Base-by-base conservation (phyloP, 345 rosid genomes). In the Lenwebbia sp. region DNA sequence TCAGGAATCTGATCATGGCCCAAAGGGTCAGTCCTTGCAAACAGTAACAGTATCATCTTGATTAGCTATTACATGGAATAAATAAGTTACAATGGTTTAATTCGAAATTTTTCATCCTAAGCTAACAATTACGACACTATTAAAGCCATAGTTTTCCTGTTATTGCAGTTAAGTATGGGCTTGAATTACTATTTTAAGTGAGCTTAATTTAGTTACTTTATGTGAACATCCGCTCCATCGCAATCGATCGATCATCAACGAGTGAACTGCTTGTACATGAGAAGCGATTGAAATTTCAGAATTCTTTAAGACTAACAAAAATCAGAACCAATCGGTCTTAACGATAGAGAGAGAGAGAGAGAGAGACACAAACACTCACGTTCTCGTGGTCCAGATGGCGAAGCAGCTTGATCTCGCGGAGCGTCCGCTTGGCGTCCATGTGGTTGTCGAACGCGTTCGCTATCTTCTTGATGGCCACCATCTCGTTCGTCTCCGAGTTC, bases 351-450 rank as follows among this genome's bases (percentile, higher is more conserved):
- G 53, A 23, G 54, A 28, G 28, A 53, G 41, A 15, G n/a, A 44
- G 50, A 86, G 65, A 54, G 15, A 17, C 21, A 49, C 54, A 23
- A 47, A 76, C 33, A 86, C 94, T 89, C 44, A 98, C 99, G 86
- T 96, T 98, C 89, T 98, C 99, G 83, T 96, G 99, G 92, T 95
- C 96, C n/a, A 98, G 90, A 89, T 98, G 99, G 49, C 95, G 98
- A 86, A 98, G 95, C 74, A 98, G 96, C 92, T 95, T 98, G 78
- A 96, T 98, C 90, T 98, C 99, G 23, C 99, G 97, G 88, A 96
- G 99, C 75, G 99, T 96, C 17, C 99, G 99, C 89, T 98, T 96
- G 37, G 99, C 96, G 70, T 98, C 99, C 99, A 95, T 96, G 87
- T 94, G 92, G 78, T 95, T 98, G 87, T 98, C 99, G 83, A 98